phyloP scores from a whole-genome alignment of 225 moss, liverwort and hornwort genomes.

The Pleurozium schreberi region DNA sequence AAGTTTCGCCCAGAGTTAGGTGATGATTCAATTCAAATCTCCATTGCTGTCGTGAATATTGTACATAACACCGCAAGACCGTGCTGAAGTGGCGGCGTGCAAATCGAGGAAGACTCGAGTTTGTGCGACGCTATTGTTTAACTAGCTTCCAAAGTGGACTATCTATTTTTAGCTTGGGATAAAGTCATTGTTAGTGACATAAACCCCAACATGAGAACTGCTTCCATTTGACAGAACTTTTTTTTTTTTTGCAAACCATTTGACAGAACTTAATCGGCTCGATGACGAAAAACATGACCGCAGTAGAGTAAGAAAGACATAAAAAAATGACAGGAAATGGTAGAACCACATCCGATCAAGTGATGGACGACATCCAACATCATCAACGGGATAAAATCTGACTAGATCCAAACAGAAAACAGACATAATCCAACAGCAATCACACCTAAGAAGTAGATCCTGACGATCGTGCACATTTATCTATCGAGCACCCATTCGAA shows the following conservation, averaged over 20 bases:
- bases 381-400: not conserved
- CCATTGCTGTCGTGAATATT: not conserved
- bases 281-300: not conserved
- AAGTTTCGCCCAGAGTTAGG: not conserved
- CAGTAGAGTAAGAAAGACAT: not conserved
- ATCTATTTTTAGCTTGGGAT: not conserved
- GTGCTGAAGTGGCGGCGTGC: too few species aligned
- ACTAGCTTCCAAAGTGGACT: not conserved
- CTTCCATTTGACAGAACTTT: not conserved
- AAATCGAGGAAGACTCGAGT: not conserved
- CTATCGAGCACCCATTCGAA: not conserved
- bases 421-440: not conserved
- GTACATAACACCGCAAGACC: not conserved
- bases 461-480: not conserved
- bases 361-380: not conserved
- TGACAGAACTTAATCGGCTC: not conserved
- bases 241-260: too few species aligned
- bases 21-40: not conserved
- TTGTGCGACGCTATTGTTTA: too few species aligned
- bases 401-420: not conserved
- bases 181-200: not conserved
- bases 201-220: not conserved
- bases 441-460: not conserved
- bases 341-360: not conserved
- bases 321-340: not conserved